Conservation (phyloP, 768 basidiomycete species). For the Calocera cornea region DNA sequence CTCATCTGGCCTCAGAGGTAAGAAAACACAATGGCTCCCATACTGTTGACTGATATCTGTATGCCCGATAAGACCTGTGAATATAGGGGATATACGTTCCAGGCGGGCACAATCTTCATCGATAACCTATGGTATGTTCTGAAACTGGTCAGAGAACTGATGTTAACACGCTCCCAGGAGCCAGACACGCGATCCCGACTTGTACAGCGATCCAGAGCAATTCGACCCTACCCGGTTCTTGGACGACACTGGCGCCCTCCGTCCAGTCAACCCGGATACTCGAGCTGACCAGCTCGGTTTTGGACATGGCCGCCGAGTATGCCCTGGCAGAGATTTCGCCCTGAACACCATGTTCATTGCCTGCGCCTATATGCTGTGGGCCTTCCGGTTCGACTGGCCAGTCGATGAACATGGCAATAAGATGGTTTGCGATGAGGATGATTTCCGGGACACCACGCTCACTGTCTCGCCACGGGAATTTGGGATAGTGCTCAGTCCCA, state of each 20-base stretch:
- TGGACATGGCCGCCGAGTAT: constrained; percentile 25
- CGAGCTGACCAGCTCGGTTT: constrained; percentile 1
- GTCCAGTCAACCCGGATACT: constrained; percentile 15
- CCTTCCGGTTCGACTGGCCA: constrained; percentile 33
- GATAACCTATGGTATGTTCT: constrained; percentile 14
- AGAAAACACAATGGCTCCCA: neutral
- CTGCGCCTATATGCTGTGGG: constrained; percentile 32
- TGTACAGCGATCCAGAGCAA: constrained; percentile 31
- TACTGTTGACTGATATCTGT: neutral
- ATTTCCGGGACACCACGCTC: neutral
- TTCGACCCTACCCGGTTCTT: constrained; percentile 31
- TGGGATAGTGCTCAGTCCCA: neutral
- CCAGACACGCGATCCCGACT: constrained; percentile 29
- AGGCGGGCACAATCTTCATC: constrained; percentile 26
- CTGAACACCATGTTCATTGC: constrained; percentile 36
- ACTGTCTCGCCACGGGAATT: neutral
- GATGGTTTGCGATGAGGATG: constrained; percentile 15
- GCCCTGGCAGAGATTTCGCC: constrained; percentile 43
- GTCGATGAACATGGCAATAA: constrained; percentile 33
- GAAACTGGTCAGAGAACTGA: constrained; percentile 9
- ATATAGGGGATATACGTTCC: constrained; percentile 35
- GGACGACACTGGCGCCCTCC: constrained; percentile 18
- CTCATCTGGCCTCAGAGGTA: neutral
- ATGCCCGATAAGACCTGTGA: constrained; percentile 28
- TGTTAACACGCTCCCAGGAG: constrained; percentile 22